Conservation (phyloP, 208 protist genomes). For the Trypanosoma theileri region DNA sequence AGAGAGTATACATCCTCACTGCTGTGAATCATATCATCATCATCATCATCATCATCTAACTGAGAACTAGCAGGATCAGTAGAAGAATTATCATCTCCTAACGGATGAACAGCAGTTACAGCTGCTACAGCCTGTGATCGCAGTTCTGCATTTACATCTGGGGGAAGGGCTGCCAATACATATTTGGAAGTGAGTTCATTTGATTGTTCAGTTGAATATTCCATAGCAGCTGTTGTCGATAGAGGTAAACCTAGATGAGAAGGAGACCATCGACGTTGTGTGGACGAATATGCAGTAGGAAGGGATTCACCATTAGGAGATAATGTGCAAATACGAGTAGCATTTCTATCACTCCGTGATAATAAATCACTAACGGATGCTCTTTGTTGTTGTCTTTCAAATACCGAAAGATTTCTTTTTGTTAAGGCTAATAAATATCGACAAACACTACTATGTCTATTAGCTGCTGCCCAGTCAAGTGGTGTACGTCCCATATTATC, state of each 20-base stretch:
- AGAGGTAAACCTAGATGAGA: background rate
- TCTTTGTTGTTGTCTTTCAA: constrained; percentile 27
- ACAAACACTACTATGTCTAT: constrained; percentile 75
- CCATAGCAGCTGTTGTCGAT: background rate
- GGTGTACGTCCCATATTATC: constrained; percentile 80
- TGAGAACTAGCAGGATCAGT: background rate
- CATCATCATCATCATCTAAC: background rate
- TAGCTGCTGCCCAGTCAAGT: constrained; percentile 79
- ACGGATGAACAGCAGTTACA: background rate
- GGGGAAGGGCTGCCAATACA: constrained; percentile 12
- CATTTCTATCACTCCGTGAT: background rate
- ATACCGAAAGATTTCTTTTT: constrained; percentile 6
- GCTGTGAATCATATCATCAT: background rate
- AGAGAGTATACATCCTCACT: background rate
- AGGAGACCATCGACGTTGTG: background rate
- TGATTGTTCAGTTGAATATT: background rate
- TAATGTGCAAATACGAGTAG: background rate
- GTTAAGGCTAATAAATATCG: constrained; percentile 66
- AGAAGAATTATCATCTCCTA: background rate
- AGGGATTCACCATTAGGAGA: no score
- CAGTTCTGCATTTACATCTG: constrained; percentile 15
- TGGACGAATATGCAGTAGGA: no score
- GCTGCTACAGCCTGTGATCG: background rate
- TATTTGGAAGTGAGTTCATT: background rate
- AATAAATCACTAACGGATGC: no score